Conservation (phyloP, 257 asterid species). For the Nicotiana tabacum region DNA sequence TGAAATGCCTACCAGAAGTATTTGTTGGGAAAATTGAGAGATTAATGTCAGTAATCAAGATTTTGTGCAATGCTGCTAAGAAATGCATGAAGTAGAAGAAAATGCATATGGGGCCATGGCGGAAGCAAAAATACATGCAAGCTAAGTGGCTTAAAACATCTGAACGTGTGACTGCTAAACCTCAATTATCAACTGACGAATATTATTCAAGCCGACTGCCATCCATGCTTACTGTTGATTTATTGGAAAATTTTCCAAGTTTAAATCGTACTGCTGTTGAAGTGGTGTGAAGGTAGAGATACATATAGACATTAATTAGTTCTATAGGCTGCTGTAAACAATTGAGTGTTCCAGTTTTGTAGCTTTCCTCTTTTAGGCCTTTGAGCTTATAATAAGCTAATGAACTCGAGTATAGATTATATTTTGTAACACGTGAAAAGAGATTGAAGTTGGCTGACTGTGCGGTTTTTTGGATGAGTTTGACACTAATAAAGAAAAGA, state of each 20-base stretch:
- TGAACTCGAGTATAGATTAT: neutral
- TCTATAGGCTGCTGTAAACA: neutral
- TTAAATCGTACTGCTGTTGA: conserved; percentile 48
- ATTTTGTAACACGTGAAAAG: neutral
- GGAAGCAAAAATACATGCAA: conserved; percentile 81
- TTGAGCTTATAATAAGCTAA: neutral
- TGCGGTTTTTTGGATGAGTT: neutral
- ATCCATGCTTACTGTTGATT: conserved; percentile 67
- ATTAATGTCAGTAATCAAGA: conserved; percentile 48
- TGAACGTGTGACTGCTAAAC: conserved; percentile 30
- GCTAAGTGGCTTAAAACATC: conserved; percentile 75
- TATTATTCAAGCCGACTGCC: conserved; percentile 23
- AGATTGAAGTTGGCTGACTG: neutral
- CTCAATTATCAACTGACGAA: conserved; percentile 25
- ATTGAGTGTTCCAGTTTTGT: neutral
- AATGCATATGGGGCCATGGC: conserved; percentile 92
- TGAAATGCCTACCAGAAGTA: conserved; percentile 55
- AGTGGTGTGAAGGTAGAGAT: conserved; percentile 39
- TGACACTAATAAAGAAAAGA: neutral
- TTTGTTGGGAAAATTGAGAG: conserved; percentile 80
- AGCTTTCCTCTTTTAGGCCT: neutral
- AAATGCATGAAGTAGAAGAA: conserved; percentile 85
- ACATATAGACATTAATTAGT: too few species aligned
- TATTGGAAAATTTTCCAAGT: conserved; percentile 43
- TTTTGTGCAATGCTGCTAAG: conserved; percentile 65